Conservation (phyloP, 75 land plant species). For the Isoetes taiwanensis region DNA sequence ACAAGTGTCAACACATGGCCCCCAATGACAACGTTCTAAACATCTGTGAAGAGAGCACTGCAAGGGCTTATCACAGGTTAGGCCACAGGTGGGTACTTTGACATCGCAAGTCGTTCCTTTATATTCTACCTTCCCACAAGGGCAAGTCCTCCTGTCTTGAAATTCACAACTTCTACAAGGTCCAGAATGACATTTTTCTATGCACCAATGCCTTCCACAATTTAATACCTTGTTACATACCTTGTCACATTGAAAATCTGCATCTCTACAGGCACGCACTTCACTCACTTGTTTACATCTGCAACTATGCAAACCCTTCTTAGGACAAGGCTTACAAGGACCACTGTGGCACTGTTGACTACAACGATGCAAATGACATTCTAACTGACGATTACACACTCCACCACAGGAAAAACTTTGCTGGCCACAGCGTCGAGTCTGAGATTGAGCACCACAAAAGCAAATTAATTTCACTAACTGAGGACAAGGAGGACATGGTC, state of each 20-base stretch:
- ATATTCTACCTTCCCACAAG: slow-evolving; percentile 78
- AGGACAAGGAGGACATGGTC: slow-evolving; percentile 95
- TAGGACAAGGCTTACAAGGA: slow-evolving; percentile 58
- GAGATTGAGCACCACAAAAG: slow-evolving; percentile 50
- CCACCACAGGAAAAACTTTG: slow-evolving; percentile 63
- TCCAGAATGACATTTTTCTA: slow-evolving; percentile 66
- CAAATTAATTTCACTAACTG: slow-evolving; percentile 51
- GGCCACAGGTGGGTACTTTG: slow-evolving; percentile 64
- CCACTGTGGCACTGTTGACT: slow-evolving; percentile 63
- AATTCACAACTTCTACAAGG: slow-evolving; percentile 74
- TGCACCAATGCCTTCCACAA: slow-evolving; percentile 72
- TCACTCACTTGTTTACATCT: slow-evolving; percentile 45
- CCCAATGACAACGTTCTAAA: slow-evolving; percentile 80
- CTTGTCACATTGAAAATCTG: slow-evolving; percentile 57
- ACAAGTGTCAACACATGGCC: slow-evolving; percentile 67
- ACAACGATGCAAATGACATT: slow-evolving; percentile 59
- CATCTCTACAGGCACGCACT: slow-evolving; percentile 49
- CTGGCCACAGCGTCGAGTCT: slow-evolving; percentile 63
- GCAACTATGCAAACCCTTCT: slow-evolving; percentile 37
- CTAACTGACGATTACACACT: slow-evolving; percentile 30
- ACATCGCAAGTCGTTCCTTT: slow-evolving; percentile 68
- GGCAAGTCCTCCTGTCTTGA: slow-evolving; percentile 75
- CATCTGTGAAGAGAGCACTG: slow-evolving; percentile 63
- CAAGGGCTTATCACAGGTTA: slow-evolving; percentile 79
- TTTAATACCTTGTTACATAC: slow-evolving; percentile 35